phyloP scores from a whole-genome alignment of 495 filamentous ascomycete species.

The Lasiosphaeris hirsuta region DNA sequence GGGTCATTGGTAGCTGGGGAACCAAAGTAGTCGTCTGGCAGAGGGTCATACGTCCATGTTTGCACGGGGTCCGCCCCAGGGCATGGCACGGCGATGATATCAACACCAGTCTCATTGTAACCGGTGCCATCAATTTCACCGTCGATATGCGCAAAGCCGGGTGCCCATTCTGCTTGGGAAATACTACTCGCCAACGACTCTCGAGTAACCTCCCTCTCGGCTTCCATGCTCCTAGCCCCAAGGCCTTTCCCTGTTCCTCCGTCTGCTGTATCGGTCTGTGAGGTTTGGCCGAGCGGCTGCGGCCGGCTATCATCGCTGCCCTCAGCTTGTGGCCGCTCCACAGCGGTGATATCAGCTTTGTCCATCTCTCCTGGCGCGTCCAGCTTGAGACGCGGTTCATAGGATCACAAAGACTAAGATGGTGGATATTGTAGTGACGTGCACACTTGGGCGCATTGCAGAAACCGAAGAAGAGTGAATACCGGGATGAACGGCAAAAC shows the following conservation, averaged over 20 bases:
- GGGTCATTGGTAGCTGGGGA: slow-evolving; percentile 14
- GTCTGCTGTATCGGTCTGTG: not conserved
- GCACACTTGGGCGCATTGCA: no score
- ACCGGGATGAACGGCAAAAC: no score
- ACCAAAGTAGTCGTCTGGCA: slow-evolving; percentile 34
- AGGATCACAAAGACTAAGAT: not conserved
- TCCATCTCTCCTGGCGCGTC: no score
- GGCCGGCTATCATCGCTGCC: not conserved
- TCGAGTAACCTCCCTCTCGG: not conserved
- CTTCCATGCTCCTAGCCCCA: not conserved
- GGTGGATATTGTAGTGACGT: not conserved
- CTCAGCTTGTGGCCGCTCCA: not conserved
- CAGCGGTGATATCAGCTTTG: not conserved
- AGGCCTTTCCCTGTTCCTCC: not conserved
- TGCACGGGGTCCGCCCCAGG: slow-evolving; percentile 42
- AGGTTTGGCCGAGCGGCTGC: not conserved
- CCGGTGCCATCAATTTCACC: slow-evolving; percentile 41
- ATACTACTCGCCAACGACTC: not conserved
- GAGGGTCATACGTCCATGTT: slow-evolving; percentile 40
- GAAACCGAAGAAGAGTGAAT: no score
- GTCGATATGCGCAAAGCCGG: slow-evolving; percentile 40
- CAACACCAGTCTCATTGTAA: slow-evolving; percentile 46
- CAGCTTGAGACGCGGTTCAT: no score
- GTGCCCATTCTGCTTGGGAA: slow-evolving; percentile 8
- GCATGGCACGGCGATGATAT: slow-evolving; percentile 46